A percentile compares a stretch with the other conserved stretches of the same genome.
Conservation (phyloP, 768 basidiomycete species). For the Paxillus rubicundulus region DNA sequence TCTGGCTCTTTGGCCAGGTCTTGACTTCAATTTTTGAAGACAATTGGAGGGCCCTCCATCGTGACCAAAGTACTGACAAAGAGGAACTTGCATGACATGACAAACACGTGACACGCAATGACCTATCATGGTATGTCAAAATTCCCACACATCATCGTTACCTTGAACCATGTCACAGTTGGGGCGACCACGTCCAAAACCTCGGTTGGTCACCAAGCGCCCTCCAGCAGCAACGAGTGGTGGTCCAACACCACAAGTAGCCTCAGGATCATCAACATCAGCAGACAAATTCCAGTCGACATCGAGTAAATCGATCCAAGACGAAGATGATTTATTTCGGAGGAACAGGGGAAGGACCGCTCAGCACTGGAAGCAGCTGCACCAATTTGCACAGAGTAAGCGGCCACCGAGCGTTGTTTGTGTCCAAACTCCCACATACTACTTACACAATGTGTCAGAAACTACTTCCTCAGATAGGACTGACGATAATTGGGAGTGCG, state of each 20-base stretch:
- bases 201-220: constrained; percentile 42
- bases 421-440: background rate
- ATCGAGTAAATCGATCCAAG: constrained; percentile 31
- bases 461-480: constrained; percentile 18
- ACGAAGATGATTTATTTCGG: constrained; percentile 70
- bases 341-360: constrained; percentile 58
- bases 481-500: constrained; percentile 23
- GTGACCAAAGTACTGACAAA: constrained; percentile 27
- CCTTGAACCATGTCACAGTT: constrained; percentile 20
- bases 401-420: background rate
- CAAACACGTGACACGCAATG: constrained; percentile 15
- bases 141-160: constrained; percentile 29
- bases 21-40: constrained; percentile 45
- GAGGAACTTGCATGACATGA: constrained; percentile 23
- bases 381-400: constrained; percentile 56
- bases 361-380: constrained; percentile 58
- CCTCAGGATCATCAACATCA: constrained; percentile 14
- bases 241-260: background rate
- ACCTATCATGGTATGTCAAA: background rate
- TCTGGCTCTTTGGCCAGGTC: constrained; percentile 40
- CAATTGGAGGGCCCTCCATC: constrained; percentile 20
- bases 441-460: constrained; percentile 21
- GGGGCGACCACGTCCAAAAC: constrained; percentile 50
- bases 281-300: constrained; percentile 2
- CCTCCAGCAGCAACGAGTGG: constrained; percentile 8